phyloP scores from a whole-genome alignment of 495 filamentous ascomycete genomes.

The Penicillium ochrochloron region DNA sequence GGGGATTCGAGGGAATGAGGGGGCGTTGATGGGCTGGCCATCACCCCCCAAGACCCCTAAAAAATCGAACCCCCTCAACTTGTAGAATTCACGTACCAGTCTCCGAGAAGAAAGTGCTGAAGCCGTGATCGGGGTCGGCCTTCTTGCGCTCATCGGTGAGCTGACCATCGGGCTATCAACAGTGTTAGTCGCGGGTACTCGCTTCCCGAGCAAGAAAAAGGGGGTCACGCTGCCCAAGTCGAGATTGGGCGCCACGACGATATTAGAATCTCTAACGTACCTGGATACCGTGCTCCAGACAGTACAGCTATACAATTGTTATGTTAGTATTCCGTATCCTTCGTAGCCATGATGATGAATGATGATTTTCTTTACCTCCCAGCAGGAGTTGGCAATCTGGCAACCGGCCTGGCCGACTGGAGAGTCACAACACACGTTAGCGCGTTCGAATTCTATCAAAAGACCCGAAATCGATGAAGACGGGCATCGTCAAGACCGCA shows the following conservation, averaged over 20 bases:
- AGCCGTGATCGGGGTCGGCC: conserved; percentile 91
- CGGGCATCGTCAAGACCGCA: not conserved
- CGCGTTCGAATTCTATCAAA: conserved; percentile 22
- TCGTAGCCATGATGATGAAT: conserved; percentile 21
- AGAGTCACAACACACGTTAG: conserved; percentile 27
- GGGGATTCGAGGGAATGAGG: not conserved
- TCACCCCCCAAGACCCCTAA: conserved; percentile 1
- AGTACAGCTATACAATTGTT: conserved; percentile 78
- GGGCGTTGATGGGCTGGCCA: not conserved
- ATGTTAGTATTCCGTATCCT: conserved; percentile 33
- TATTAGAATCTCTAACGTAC: conserved; percentile 56
- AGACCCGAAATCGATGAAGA: conserved; percentile 4
- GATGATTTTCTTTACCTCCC: conserved; percentile 73
- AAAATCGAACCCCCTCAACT: conserved; percentile 12
- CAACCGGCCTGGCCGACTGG: conserved; percentile 99
- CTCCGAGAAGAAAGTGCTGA: conserved; percentile 99
- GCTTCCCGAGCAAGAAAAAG: conserved; percentile 27
- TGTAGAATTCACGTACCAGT: conserved; percentile 68
- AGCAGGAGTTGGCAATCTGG: conserved; percentile 99
- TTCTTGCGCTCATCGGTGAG: conserved; percentile 99
- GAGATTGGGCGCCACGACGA: conserved; percentile 25
- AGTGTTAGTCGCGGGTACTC: conserved; percentile 31
- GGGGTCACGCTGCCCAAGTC: conserved; percentile 25
- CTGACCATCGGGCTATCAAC: conserved; percentile 88
- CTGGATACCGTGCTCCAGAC: conserved; percentile 99